phyloP scores from a whole-genome alignment of 208 protist genomes.

The Angomonas ambiguus region DNA sequence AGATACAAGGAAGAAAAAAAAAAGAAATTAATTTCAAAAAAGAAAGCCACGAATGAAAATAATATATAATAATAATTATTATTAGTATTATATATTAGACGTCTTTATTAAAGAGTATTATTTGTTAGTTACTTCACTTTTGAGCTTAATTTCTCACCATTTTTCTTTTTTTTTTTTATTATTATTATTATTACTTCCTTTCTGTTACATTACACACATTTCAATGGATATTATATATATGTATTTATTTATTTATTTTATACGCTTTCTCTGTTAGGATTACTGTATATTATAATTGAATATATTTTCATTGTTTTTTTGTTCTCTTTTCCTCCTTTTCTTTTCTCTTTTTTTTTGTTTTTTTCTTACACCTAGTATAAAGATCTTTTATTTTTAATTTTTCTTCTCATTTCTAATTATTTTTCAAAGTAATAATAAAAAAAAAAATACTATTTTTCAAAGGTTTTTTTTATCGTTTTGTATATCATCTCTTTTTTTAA shows the following conservation, averaged over 20 bases:
- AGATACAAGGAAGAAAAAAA: neutral
- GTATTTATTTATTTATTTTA: too few species aligned
- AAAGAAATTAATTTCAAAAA: neutral
- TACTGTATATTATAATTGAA: too few species aligned
- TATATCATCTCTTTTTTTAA: slow-evolving; percentile 8
- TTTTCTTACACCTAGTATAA: neutral
- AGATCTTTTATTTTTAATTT: neutral
- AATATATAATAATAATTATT: slow-evolving; percentile 4
- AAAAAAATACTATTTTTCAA: neutral
- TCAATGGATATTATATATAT: too few species aligned
- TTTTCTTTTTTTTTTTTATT: too few species aligned
- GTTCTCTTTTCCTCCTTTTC: neutral
- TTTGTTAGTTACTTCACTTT: too few species aligned
- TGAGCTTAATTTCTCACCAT: neutral
- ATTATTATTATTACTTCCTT: too few species aligned
- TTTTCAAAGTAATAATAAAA: slow-evolving; percentile 10
- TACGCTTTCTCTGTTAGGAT: too few species aligned
- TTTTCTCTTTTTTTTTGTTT: slow-evolving; percentile 7
- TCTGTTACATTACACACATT: too few species aligned
- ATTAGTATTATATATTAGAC: neutral
- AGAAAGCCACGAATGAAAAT: neutral
- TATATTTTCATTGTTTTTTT: neutral
- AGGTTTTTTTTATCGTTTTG: neutral
- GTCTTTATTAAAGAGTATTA: too few species aligned
- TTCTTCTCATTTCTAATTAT: slow-evolving; percentile 1